phyloP scores from a whole-genome alignment of 2,329 filamentous ascomycete species.

The Aspergillus tubingensis region DNA sequence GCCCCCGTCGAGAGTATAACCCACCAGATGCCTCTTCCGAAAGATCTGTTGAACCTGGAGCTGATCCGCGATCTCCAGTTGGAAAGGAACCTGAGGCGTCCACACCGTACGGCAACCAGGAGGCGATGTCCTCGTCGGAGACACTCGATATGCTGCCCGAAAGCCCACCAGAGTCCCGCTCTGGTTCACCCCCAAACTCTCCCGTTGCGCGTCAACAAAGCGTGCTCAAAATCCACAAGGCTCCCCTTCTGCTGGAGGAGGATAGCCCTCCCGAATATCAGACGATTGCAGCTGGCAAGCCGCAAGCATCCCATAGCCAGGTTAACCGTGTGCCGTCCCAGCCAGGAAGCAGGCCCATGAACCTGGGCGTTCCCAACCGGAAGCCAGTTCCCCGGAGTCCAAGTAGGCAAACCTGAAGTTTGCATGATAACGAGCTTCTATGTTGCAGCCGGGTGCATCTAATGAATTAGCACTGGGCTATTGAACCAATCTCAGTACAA shows the following conservation, averaged over 20 bases:
- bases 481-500: neutral
- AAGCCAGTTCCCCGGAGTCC: conserved; percentile 41
- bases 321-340: conserved; percentile 26
- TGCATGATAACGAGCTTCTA: neutral
- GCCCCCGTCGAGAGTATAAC: conserved; percentile 59
- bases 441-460: neutral
- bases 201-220: conserved; percentile 35
- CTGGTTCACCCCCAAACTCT: conserved; percentile 34
- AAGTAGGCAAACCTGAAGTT: conserved; percentile 8
- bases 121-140: conserved; percentile 36
- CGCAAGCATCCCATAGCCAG: conserved; percentile 14
- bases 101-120: conserved; percentile 22
- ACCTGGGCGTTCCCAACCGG: conserved; percentile 40
- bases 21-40: conserved; percentile 41
- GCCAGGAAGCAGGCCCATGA: conserved; percentile 32
- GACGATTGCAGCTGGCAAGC: conserved; percentile 25
- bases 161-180: conserved; percentile 38
- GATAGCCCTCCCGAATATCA: conserved; percentile 37
- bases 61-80: conserved; percentile 43
- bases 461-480: neutral
- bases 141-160: conserved; percentile 44
- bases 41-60: conserved; percentile 34
- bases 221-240: conserved; percentile 33
- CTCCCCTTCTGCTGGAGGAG: conserved; percentile 22
- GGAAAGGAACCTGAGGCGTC: conserved; percentile 33